Conservation (phyloP, 177 flowering plant genomes). For the Vitis hybrid region DNA sequence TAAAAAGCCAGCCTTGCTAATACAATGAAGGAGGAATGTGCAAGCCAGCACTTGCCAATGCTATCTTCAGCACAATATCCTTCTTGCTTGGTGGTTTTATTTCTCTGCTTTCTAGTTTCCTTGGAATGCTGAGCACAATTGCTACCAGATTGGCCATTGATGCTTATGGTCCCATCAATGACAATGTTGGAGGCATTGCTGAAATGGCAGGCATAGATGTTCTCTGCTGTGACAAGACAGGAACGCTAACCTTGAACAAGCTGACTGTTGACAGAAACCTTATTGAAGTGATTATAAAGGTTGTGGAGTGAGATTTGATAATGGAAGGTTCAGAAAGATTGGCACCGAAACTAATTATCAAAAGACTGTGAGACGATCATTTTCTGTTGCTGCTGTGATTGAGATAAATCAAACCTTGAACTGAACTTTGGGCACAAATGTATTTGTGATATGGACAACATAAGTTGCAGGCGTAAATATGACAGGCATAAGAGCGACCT, state of each 20-base stretch:
- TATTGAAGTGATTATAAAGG: conserved; percentile 23
- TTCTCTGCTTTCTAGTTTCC: conserved; percentile 78
- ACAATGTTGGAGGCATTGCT: too few species aligned
- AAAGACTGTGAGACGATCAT: conserved; percentile 37
- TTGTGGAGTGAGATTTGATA: conserved; percentile 84
- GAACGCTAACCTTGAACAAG: too few species aligned
- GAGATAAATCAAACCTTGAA: conserved; percentile 64
- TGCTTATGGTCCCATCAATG: too few species aligned
- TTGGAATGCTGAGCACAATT: conserved; percentile 37
- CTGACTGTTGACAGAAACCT: too few species aligned
- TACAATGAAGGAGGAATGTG: too few species aligned
- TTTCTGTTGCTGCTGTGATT: conserved; percentile 72
- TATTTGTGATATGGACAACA: conserved; percentile 69
- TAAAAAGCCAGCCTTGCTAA: too few species aligned
- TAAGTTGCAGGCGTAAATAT: neutral
- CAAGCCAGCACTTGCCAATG: too few species aligned
- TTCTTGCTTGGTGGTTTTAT: conserved; percentile 82
- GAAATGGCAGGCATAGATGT: too few species aligned
- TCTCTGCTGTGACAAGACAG: too few species aligned
- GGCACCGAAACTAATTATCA: conserved; percentile 50
- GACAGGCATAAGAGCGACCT: too few species aligned
- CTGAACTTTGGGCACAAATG: conserved; percentile 61
- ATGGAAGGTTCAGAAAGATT: conserved; percentile 47
- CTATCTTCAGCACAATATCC: conserved; percentile 31
- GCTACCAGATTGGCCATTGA: too few species aligned